Conservation (phyloP, 2,329 filamentous ascomycete species). For the Magnaporthiopsis rhizophila region DNA sequence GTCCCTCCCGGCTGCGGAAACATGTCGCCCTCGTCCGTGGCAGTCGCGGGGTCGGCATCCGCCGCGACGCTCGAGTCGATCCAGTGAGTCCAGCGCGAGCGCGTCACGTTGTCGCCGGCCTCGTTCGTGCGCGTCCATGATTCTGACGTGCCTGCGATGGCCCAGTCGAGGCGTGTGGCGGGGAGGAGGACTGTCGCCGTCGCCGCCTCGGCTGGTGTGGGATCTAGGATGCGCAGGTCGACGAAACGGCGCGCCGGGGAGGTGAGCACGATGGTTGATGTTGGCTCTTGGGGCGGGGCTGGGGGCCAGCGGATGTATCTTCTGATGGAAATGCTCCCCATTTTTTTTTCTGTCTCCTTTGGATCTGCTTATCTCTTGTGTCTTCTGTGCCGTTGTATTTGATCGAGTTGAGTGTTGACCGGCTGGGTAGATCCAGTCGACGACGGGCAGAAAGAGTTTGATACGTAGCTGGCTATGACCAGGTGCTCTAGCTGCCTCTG, state of each 20-base stretch:
- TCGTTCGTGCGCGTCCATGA: constrained; percentile 20
- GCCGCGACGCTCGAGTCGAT: constrained; percentile 43
- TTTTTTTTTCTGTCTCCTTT: neutral
- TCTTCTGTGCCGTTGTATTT: neutral
- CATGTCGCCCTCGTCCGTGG: constrained; percentile 50
- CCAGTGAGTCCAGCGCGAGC: constrained; percentile 49
- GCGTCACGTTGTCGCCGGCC: constrained; percentile 20
- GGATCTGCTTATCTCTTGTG: neutral
- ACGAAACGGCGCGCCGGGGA: constrained; percentile 49
- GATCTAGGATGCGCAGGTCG: constrained; percentile 47
- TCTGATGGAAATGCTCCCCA: constrained; percentile 47
- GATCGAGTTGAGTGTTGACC: neutral
- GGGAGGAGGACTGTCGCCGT: neutral
- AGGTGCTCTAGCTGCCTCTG: too few species aligned
- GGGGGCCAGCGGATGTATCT: constrained; percentile 52
- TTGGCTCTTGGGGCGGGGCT: constrained; percentile 46
- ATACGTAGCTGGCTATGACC: too few species aligned
- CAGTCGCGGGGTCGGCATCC: constrained; percentile 19
- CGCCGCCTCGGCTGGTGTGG: constrained; percentile 4
- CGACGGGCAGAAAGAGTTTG: neutral
- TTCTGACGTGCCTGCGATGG: constrained; percentile 49
- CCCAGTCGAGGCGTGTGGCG: constrained; percentile 50
- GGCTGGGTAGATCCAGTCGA: too few species aligned
- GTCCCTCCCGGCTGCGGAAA: constrained; percentile 28
- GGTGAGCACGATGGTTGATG: constrained; percentile 57